Evolutionary conservation across 1,284 basidiomycete genomes (phyloP).

Genomic region (Puccinia triticina): DNA sequence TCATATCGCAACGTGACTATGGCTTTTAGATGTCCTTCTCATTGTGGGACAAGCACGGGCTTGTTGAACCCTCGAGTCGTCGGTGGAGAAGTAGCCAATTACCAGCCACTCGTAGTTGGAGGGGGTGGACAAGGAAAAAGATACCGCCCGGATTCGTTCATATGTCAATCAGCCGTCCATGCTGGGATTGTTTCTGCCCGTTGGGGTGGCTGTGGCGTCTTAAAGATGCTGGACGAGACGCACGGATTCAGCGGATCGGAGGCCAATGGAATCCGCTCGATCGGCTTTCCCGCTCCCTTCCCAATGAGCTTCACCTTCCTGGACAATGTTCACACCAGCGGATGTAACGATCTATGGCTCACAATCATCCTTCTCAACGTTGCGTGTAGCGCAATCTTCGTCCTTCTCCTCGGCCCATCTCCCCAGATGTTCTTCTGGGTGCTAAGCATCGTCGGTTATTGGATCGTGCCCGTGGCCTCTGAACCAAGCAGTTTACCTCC

Average conservation of each 20-base stretch:
- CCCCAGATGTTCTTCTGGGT: slow-evolving; percentile 31
- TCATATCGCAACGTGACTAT: slow-evolving; percentile 9
- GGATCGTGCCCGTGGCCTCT: slow-evolving; percentile 22
- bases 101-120: slow-evolving; percentile 31
- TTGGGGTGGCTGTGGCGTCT: slow-evolving; percentile 56
- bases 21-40: slow-evolving; percentile 27
- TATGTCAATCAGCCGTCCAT: slow-evolving; percentile 59
- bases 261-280: slow-evolving; percentile 54
- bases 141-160: slow-evolving; percentile 58
- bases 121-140: slow-evolving; percentile 17
- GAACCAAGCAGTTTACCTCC: slow-evolving; percentile 53
- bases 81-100: slow-evolving; percentile 8
- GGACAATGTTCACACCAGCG: background rate
- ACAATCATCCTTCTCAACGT: slow-evolving; percentile 56
- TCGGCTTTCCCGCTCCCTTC: slow-evolving; percentile 56
- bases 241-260: slow-evolving; percentile 51
- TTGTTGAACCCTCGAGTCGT: slow-evolving; percentile 32
- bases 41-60: slow-evolving; percentile 22
- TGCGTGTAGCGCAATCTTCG: slow-evolving; percentile 6
- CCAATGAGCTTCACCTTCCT: slow-evolving; percentile 56
- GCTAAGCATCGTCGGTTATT: slow-evolving; percentile 48
- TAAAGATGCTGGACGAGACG: slow-evolving; percentile 55
- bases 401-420: background rate
- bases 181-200: slow-evolving; percentile 56
- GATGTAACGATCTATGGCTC: slow-evolving; percentile 55